phyloP scores from a whole-genome alignment of 2,329 filamentous ascomycete genomes.

The Colletotrichum sp. region DNA sequence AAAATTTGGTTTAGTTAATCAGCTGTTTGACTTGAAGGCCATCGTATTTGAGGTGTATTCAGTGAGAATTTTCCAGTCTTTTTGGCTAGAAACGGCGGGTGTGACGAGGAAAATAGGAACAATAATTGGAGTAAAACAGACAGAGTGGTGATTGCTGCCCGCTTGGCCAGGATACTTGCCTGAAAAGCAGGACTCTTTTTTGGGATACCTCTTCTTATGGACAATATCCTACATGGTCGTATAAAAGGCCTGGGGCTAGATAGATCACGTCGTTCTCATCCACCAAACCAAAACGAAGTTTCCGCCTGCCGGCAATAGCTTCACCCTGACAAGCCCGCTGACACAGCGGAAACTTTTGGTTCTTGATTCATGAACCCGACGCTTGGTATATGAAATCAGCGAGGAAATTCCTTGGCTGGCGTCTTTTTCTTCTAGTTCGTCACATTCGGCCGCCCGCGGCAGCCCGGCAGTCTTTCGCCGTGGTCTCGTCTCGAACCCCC shows the following conservation, averaged over 20 bases:
- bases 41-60: neutral
- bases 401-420: neutral
- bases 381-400: neutral
- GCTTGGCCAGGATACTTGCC: neutral
- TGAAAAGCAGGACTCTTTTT: neutral
- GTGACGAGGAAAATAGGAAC: neutral
- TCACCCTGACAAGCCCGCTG: neutral
- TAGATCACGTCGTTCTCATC: too few species aligned
- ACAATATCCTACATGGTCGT: too few species aligned
- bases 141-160: neutral
- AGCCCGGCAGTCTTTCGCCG: neutral
- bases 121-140: neutral
- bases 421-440: neutral
- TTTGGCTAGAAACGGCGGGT: neutral
- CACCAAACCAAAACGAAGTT: neutral
- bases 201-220: neutral
- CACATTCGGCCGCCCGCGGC: neutral
- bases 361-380: neutral
- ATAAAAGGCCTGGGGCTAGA: too few species aligned
- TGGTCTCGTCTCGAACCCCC: neutral
- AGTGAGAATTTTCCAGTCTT: accelerated
- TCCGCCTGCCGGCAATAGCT: neutral
- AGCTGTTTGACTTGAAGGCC: too few species aligned
- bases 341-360: neutral
- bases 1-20: too few species aligned